Evolutionary conservation across 805 yeast species (phyloP).

Genomic region (Kodamaea lidongshanica): DNA sequence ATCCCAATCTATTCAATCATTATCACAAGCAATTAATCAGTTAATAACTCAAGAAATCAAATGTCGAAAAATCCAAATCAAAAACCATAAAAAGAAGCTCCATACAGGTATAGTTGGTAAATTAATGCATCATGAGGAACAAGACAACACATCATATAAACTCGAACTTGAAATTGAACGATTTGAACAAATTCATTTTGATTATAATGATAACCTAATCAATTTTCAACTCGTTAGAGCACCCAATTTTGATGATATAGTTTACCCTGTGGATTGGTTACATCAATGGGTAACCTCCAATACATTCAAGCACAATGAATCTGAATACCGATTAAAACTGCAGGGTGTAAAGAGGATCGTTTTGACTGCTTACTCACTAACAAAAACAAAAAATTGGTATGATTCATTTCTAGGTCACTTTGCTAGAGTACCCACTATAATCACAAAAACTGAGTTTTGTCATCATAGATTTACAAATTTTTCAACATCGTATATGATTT

Average conservation of each 20-base stretch:
- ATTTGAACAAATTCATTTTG: conserved; percentile 1
- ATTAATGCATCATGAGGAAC: neutral
- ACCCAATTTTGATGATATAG: conserved; percentile 5
- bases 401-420: conserved; percentile 2
- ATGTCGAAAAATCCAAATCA: conserved; percentile 3
- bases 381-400: conserved; percentile 1
- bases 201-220: conserved; percentile 1
- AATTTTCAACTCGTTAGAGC: conserved; percentile 4
- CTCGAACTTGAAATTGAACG: conserved; percentile 4
- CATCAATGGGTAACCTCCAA: conserved; percentile 4
- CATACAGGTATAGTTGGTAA: conserved; percentile 4
- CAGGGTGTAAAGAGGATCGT: conserved; percentile 1
- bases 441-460: conserved; percentile 3
- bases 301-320: conserved; percentile 1
- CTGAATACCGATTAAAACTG: conserved; percentile 2
- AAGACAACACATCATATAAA: conserved; percentile 1
- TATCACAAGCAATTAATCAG: too few species aligned
- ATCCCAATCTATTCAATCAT: too few species aligned
- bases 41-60: conserved; percentile 3
- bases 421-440: conserved; percentile 1
- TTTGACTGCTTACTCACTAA: conserved; percentile 5
- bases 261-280: conserved; percentile 7
- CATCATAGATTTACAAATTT: conserved; percentile 1
- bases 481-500: conserved; percentile 6
- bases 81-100: conserved; percentile 6